Base-by-base conservation (phyloP, 352 stramenopile genomes). In the Phytophthora capsici region DNA sequence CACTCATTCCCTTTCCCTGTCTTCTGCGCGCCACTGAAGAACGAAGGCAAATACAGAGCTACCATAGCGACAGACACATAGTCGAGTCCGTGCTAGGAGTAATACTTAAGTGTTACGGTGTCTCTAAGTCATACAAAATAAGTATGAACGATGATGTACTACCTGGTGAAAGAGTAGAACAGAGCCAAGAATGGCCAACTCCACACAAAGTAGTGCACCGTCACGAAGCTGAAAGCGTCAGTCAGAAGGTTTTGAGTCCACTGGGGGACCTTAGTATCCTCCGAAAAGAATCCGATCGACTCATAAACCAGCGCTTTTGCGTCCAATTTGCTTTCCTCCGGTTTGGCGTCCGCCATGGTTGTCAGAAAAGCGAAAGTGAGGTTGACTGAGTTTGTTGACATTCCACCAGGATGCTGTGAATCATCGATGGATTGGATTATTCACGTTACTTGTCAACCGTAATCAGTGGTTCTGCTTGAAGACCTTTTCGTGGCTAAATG, bases 151-250 rank as follows among this genome's bases (percentile, higher is more conserved):
- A 41, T 17, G 6, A 16, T 12, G 16, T 16, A 8, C 13, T 41
- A 41, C 34, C 14, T 41, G 13, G 14, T 41, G 34, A 6, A 41
- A 17, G 34, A 19, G 34, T 41, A 41, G 12, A 41, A 41, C 34
- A 79, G 34, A 12, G 14, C 50, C 25, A 78, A 22, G 34, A 75
- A 57, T 9, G 34, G 14, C 10, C 13, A 16, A 41, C 34, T 41
- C 34, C 34, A 85, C 23, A 70, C 46, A 30, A 75, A 77, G 64
- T 85, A 82, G 62, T 85, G 76, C 37, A 75, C 59, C 8, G 48
- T 59, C 7, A 68, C 51, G 43, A 80, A 77, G 22, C 59, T 55
- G 38, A 71, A 80, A 22, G 66, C 3, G 36, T 80, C 58, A 9
- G 51, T 48, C 4, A 41, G 34, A 7, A 41, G 16, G 13, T 17